Base-by-base conservation (phyloP, 768 basidiomycete species). In the Rhodotorula toruloides region DNA sequence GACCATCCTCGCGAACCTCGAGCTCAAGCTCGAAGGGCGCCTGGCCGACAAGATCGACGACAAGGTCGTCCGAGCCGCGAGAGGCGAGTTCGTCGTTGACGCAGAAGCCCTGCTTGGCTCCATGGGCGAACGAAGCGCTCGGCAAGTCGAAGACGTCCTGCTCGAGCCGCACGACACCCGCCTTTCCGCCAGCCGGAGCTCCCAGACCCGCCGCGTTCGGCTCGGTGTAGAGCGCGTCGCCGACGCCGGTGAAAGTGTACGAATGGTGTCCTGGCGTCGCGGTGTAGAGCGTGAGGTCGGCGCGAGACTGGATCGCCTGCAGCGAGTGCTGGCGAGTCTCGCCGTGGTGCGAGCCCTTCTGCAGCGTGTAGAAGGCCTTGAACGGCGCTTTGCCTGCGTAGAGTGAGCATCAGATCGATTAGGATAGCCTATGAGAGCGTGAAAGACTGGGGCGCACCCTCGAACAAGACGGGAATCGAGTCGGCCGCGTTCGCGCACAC, bases 1-100 rank as follows among this genome's bases (percentile, higher is more conserved):
- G 85, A 87, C 43, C 91, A 80, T 88, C 88, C 75, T 85, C 76
- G 86, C 85, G 21, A 84, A 88, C 53, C 34, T 77, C 73, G 44
- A 98, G 76, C 34, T 84, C 80, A 21, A 97, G 78, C 53, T 80
- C 82, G 81, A 96, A 99, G 3, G 96, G 96, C 11, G 93, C 86
- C 27, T 85, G 83, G 27, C 96, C 96, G 61, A 87, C 84, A 7
- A 99, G 80, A 9, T 85, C 72, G 64, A 99, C 77, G 43, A 83
- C 86, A 65, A 90, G 86, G 22, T 76, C 34, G 81, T 71, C 64
- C 7, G 59, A 14, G 11, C 34, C 34, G 27, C 65, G 60, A 2
- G 68, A 65, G 10, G 54, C 61, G 54, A 71, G 58, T 34, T 50
- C 50, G 56, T 75, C 74, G 37, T 67, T 49, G 17, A 75, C 68